Evolutionary conservation across 2,329 filamentous ascomycete species (phyloP).

Genomic region (Diaporthe helianthi): DNA sequence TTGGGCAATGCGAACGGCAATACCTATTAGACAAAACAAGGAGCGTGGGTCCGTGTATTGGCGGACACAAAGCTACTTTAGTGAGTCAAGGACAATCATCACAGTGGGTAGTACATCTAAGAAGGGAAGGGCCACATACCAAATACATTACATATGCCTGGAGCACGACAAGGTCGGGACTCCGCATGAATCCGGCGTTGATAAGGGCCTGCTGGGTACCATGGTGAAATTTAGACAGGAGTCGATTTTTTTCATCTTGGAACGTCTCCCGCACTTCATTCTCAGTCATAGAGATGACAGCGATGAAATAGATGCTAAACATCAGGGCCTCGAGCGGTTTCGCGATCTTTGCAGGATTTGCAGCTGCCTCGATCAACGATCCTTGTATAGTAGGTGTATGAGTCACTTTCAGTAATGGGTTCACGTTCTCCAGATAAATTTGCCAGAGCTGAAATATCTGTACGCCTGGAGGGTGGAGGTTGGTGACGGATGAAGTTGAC

Average conservation of each 20-base stretch:
- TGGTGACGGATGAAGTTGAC: slow-evolving; percentile 50
- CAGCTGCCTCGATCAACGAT: slow-evolving; percentile 68
- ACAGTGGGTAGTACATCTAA: neutral
- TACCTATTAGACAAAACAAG: slow-evolving; percentile 66
- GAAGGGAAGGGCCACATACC: slow-evolving; percentile 52
- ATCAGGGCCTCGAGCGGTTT: slow-evolving; percentile 70
- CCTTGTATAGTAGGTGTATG: slow-evolving; percentile 71
- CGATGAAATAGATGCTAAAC: slow-evolving; percentile 70
- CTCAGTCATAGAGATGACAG: slow-evolving; percentile 64
- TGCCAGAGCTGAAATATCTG: slow-evolving; percentile 73
- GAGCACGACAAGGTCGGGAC: slow-evolving; percentile 68
- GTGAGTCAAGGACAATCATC: slow-evolving; percentile 38
- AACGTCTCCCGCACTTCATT: slow-evolving; percentile 59
- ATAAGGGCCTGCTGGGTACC: slow-evolving; percentile 70
- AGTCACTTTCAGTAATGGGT: slow-evolving; percentile 72
- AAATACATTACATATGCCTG: slow-evolving; percentile 74
- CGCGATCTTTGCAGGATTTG: slow-evolving; percentile 60
- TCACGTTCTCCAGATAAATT: slow-evolving; percentile 72
- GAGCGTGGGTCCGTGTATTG: slow-evolving; percentile 67
- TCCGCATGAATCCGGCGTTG: slow-evolving; percentile 71
- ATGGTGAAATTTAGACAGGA: slow-evolving; percentile 61
- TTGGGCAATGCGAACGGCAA: slow-evolving; percentile 72
- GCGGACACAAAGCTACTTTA: slow-evolving; percentile 59
- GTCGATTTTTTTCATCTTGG: slow-evolving; percentile 56
- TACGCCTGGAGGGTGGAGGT: slow-evolving; percentile 60